Evolutionary conservation across 1,139 yeast species (phyloP).

Genomic region (Taphrina deformans): DNA sequence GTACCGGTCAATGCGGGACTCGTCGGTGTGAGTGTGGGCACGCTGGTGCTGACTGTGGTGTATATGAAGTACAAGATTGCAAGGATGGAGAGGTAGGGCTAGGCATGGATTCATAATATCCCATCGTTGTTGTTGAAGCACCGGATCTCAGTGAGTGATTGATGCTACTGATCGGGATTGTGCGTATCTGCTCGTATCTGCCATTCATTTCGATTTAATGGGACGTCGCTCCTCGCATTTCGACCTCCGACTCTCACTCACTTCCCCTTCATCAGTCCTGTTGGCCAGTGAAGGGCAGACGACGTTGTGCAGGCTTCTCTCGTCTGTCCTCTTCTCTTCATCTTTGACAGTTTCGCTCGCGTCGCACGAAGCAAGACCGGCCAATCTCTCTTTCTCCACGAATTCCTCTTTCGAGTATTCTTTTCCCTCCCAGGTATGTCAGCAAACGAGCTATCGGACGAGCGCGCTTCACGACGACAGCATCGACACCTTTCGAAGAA

Average conservation of each 20-base stretch:
- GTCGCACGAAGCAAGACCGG: constrained; percentile 1
- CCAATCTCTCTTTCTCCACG: neutral
- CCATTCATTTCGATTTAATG: neutral
- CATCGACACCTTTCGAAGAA: constrained; percentile 17
- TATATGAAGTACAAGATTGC: constrained; percentile 2
- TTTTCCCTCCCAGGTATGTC: constrained; percentile 1
- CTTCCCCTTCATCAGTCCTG: neutral
- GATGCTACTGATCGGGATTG: neutral
- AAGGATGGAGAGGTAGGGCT: neutral
- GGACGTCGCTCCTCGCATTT: neutral
- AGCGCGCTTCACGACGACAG: constrained; percentile 29
- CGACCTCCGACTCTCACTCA: neutral
- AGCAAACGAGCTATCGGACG: constrained; percentile 19
- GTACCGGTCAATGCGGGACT: constrained; percentile 3
- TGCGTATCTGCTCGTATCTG: neutral
- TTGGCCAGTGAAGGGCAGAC: too few species aligned
- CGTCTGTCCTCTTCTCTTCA: neutral
- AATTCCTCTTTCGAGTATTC: constrained; percentile 3
- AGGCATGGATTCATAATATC: neutral
- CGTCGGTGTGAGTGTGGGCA: neutral
- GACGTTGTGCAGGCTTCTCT: neutral
- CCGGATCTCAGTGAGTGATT: neutral
- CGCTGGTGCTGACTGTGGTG: neutral
- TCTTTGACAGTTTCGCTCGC: neutral
- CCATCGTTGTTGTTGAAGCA: too few species aligned